A percentile compares a stretch with the other conserved stretches of the same genome.
These are phyloP conservation scores for Euphorbia pulcherrima DNA, from an alignment of 345 rosid genomes.

Conservation along the genomic window DNA sequence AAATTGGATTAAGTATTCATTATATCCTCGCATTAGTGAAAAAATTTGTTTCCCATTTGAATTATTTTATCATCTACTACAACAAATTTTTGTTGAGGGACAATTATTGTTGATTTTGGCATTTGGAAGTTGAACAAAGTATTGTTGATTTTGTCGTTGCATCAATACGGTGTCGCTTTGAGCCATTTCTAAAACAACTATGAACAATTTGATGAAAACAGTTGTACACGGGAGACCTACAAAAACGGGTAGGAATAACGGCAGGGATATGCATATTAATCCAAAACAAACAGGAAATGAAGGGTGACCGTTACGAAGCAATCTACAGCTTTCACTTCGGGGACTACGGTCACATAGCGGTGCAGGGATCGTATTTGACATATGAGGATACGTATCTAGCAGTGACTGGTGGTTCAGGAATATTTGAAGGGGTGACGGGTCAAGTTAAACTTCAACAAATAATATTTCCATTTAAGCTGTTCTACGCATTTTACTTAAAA, in stretches of 20 bases:
- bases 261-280: slow-evolving; percentile 75
- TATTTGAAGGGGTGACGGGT: slow-evolving; percentile 63
- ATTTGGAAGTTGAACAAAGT: too few species aligned
- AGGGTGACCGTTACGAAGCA: slow-evolving; percentile 81
- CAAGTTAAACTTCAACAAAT: slow-evolving; percentile 49
- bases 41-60: too few species aligned
- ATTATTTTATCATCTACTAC: too few species aligned
- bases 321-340: slow-evolving; percentile 78
- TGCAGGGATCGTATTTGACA: slow-evolving; percentile 62
- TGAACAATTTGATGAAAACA: too few species aligned
- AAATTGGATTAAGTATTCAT: too few species aligned
- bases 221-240: slow-evolving; percentile 70
- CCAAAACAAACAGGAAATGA: slow-evolving; percentile 63
- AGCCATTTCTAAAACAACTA: too few species aligned
- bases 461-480: slow-evolving; percentile 52
- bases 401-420: slow-evolving; percentile 58
- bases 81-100: too few species aligned
- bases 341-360: slow-evolving; percentile 62
- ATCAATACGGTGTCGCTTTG: too few species aligned
- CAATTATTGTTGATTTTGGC: too few species aligned
- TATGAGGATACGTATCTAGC: slow-evolving; percentile 61
- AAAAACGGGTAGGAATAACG: slow-evolving; percentile 73
- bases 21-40: too few species aligned
- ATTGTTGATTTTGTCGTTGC: too few species aligned
- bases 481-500: slow-evolving; percentile 53